Base-by-base conservation (phyloP, 2,329 filamentous ascomycete species). In the Alternaria sp. region DNA sequence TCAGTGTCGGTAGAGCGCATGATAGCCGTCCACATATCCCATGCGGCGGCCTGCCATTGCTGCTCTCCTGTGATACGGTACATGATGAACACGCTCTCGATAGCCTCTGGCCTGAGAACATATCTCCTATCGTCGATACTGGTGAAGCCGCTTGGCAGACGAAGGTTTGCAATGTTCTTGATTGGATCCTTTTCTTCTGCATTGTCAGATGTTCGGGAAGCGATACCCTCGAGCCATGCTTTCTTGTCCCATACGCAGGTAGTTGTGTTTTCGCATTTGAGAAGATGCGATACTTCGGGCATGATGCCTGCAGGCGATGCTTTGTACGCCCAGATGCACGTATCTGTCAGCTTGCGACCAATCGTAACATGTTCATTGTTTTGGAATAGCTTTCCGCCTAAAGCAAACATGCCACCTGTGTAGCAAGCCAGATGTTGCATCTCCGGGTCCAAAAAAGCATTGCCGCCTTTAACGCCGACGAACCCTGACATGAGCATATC, bases 321-420 rank as follows among this genome's bases (percentile, higher is more conserved):
- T 62, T 83, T 80, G 71, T 88, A 88, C 1, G 85, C 82, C 85
- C 85, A 88, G n/a, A 88, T 82, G 68, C 86, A 88, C 3, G 83
- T 84, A 55, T 88, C 82, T 0, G 85, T 84, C 44, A 88, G 77
- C 66, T 86, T 84, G 41, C 80, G 78, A 10, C 84, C 86, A 51
- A 87, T 81, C 0, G 81, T 77, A 60, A 88, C 76, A 64, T 88
- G 85, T 14, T 77, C 75, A 3, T 82, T 74, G n/a, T 84, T 78
- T 13, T 80, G 75, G 70, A 88, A 87, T 1, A 88, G 68, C 66
- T 83, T 85, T 42, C 85, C 82, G 28, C 85, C 86, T 0, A 88
- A 73, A 0, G 83, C 86, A 59, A 87, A 84, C 85, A 88, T 88
- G 51, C 85, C 86, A 10, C 86, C 86, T 0, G 83, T 80, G 68